These are phyloP conservation scores for Umbelopsis ramanniana DNA, from an alignment of 192 early-diverging fungal species.

Conservation along the genomic window DNA sequence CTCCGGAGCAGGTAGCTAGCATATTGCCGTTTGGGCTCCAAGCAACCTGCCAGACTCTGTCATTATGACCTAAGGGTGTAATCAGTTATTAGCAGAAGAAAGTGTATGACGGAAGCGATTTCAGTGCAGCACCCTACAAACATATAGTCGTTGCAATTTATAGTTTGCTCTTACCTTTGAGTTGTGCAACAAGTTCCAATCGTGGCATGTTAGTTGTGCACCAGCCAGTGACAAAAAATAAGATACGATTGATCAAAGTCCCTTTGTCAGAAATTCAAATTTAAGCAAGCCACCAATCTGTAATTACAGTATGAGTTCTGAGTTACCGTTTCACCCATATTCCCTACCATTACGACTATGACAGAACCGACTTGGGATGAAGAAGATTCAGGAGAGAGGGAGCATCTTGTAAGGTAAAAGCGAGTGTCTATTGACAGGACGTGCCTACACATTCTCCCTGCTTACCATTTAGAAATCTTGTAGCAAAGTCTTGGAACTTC, in stretches of 20 bases:
- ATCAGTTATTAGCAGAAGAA: background rate
- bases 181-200: constrained; percentile 62
- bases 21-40: constrained; percentile 81
- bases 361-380: constrained; percentile 12
- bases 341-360: background rate
- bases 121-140: background rate
- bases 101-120: background rate
- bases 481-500: constrained; percentile 39
- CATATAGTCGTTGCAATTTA: background rate
- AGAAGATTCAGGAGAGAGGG: constrained; percentile 24
- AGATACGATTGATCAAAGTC: background rate
- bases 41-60: constrained; percentile 84
- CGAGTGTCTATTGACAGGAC: background rate
- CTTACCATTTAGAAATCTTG: background rate
- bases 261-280: constrained; percentile 8
- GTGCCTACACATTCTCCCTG: background rate
- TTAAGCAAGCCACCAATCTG: constrained; percentile 1
- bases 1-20: constrained; percentile 85
- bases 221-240: background rate
- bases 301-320: background rate
- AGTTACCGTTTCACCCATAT: background rate
- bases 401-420: constrained; percentile 34
- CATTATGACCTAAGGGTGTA: constrained; percentile 68
- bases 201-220: constrained; percentile 37
- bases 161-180: constrained; percentile 48